phyloP scores from a whole-genome alignment of 2,329 filamentous ascomycete species.

The Tolypocladium ovalisporum region DNA sequence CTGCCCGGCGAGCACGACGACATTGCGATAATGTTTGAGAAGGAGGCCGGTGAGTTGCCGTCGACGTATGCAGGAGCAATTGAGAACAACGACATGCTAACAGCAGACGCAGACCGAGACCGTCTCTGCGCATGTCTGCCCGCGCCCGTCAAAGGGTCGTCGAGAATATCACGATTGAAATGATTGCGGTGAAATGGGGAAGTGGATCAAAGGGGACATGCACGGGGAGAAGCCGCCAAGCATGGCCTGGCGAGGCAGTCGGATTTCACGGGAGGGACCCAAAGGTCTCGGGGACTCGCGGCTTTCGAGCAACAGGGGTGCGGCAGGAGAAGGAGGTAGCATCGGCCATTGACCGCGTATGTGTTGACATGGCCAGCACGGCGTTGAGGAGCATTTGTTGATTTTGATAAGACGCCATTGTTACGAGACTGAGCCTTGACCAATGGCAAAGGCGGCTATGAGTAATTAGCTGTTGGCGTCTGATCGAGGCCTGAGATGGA shows the following conservation, averaged over 20 bases:
- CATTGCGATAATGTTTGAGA: slow-evolving; percentile 76
- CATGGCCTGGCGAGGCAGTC: no score
- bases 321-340: background rate
- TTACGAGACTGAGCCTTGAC: background rate
- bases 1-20: slow-evolving; percentile 90
- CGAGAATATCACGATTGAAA: slow-evolving; percentile 19
- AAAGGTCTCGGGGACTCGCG: background rate
- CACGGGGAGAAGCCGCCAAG: background rate
- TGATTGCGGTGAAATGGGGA: slow-evolving; percentile 3
- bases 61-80: background rate
- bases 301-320: background rate
- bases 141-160: slow-evolving; percentile 41
- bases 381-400: slow-evolving; percentile 1
- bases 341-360: background rate
- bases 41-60: slow-evolving; percentile 51
- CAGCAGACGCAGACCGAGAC: slow-evolving; percentile 36
- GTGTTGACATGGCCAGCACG: background rate
- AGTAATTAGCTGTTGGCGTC: background rate
- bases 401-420: background rate
- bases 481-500: background rate
- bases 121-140: slow-evolving; percentile 39
- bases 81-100: background rate
- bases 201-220: background rate
- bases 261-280: background rate
- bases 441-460: background rate